These are phyloP conservation scores for Neospora caninum DNA, from an alignment of 169 alveolate species.

Conservation along the genomic window DNA sequence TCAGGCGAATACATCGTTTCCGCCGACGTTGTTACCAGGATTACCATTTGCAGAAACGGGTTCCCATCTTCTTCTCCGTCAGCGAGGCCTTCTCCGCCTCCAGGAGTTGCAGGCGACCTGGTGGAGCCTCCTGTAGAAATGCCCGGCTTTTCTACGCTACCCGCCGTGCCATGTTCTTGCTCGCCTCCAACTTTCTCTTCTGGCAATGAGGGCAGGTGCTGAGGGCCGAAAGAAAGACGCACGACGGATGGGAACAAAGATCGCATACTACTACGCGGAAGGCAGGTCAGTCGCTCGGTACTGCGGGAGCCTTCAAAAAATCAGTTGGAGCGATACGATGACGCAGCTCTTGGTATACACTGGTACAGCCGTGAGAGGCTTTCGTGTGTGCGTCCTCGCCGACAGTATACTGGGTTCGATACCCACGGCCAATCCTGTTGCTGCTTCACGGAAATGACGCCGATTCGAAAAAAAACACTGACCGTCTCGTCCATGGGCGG, in stretches of 20 bases:
- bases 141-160: neutral
- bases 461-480: neutral
- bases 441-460: neutral
- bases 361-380: no score
- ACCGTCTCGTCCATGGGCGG: neutral
- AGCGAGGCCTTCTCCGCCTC: neutral
- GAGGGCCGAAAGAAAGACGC: no score
- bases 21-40: neutral
- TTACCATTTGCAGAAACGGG: neutral
- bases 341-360: no score
- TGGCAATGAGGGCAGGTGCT: neutral
- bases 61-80: neutral
- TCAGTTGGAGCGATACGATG: no score
- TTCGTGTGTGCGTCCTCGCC: no score
- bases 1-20: neutral
- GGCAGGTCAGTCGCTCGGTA: no score
- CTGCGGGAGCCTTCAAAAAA: no score
- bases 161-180: neutral
- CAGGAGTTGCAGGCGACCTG: neutral
- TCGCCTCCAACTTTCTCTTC: neutral
- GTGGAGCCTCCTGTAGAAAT: conserved; percentile 16
- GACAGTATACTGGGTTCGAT: no score
- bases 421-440: no score
- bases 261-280: no score
- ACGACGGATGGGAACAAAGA: no score